Evolutionary conservation across 306 rosid species (phyloP).

Genomic region (Quillaja saponaria): DNA sequence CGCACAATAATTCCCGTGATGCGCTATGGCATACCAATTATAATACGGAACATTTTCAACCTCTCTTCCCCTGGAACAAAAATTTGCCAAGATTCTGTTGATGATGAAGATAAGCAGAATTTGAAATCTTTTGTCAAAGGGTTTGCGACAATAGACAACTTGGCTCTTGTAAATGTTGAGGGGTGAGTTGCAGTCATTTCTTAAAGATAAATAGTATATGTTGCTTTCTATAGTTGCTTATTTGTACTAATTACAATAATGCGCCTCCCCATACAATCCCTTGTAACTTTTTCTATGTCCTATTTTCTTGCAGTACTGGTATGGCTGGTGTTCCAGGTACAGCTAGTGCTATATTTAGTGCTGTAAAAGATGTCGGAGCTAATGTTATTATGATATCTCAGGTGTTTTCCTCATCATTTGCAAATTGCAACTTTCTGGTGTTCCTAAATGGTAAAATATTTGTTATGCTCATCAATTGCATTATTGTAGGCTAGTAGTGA

Average conservation of each 20-base stretch:
- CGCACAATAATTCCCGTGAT: conserved; percentile 97
- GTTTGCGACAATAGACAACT: conserved; percentile 94
- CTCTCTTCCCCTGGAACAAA: conserved; percentile 86
- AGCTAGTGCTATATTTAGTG: conserved; percentile 80
- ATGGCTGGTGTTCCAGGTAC: conserved; percentile 99
- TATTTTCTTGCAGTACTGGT: conserved; percentile 66
- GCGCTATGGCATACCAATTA: conserved; percentile 80
- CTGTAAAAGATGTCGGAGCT: conserved; percentile 97
- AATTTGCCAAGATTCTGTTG: conserved; percentile 64
- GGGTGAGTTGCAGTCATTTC: conserved; percentile 67
- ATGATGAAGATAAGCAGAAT: conserved; percentile 52
- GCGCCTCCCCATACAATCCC: not conserved
- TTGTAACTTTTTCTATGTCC: not conserved
- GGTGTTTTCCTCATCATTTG: conserved; percentile 46
- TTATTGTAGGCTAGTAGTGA: conserved; percentile 95
- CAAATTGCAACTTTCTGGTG: conserved; percentile 29
- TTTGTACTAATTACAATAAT: not conserved
- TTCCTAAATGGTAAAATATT: conserved; percentile 18
- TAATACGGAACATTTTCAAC: conserved; percentile 91
- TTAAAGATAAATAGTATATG: not conserved
- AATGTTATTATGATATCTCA: conserved; percentile 99
- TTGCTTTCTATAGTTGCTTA: conserved; percentile 1
- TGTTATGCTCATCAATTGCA: conserved; percentile 29
- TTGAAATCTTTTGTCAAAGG: conserved; percentile 80
- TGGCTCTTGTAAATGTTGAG: conserved; percentile 95